Conservation (phyloP, 1,284 basidiomycete genomes). For the Dichomitus squalens region DNA sequence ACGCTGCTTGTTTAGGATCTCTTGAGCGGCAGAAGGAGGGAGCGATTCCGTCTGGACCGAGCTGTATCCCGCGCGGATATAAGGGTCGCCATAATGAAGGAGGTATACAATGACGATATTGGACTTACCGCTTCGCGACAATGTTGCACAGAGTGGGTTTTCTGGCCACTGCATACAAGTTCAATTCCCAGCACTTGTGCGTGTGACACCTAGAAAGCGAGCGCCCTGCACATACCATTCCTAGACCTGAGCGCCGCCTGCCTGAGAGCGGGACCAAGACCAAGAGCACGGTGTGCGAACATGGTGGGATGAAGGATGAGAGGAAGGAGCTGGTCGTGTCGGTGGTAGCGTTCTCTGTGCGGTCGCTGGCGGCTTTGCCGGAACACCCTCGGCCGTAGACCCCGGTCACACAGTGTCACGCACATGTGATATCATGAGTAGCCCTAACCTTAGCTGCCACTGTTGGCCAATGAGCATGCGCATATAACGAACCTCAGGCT, state of each 20-base stretch:
- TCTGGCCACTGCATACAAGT: conserved; percentile 33
- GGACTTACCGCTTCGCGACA: conserved; percentile 49
- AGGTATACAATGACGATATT: neutral
- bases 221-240: conserved; percentile 41
- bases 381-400: neutral
- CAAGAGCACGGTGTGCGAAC: conserved; percentile 53
- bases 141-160: conserved; percentile 44
- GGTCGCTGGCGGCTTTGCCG: conserved; percentile 1
- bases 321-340: conserved; percentile 5
- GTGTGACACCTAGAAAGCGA: neutral
- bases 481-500: no score
- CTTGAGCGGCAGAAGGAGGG: conserved; percentile 57
- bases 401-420: neutral
- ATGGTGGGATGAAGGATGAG: conserved; percentile 30
- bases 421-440: neutral
- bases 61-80: conserved; percentile 19
- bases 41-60: conserved; percentile 66
- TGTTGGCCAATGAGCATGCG: no score
- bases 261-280: conserved; percentile 56
- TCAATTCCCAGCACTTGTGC: conserved; percentile 2
- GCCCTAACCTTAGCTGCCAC: no score
- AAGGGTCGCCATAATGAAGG: neutral
- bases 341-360: neutral
- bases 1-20: conserved; percentile 87
- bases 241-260: conserved; percentile 51